Base-by-base conservation (phyloP, 2,329 filamentous ascomycete species). In the Hypocreales sp. region DNA sequence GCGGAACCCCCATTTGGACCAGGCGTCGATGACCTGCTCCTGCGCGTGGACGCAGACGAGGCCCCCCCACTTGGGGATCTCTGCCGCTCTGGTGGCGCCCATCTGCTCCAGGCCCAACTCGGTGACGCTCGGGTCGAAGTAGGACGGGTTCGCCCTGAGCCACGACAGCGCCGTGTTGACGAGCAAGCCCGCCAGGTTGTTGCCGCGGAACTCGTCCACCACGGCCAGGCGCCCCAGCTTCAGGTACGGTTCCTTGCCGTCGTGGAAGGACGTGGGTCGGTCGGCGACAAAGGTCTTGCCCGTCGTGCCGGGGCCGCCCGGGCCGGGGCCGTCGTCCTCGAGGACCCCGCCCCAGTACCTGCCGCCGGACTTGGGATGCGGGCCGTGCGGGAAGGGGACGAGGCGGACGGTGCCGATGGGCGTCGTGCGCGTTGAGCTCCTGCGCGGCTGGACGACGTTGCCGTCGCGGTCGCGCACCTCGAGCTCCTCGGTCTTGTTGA, bases 1-100 rank as follows among this genome's bases (percentile, higher is more conserved):
- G 35, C 60, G 53, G 48, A 93, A 94, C 0, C 83, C 84, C 51
- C 76, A 67, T 43, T 61, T 67, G 42, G 57, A 54, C 72, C 84
- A 95, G 38, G 75, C 58, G 16, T 52, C 54, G 36, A 72, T 61
- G 10, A 79, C 71, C 18, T 58, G 50, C 30, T 66, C 63, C 55
- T 93, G 84, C 4, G 83, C 79, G 57, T 94, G 86, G 15, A 79
- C 67, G 44, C 83, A 73, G 7, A 86, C 60, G 23, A 92, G 58
- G 0, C 86, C 84, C 13, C 67, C 64, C 79, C 81, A 92, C 16
- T 59, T 59, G 15, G 64, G 60, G n/a, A 64, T 51, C 8, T 57
- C 53, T 31, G 41, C 47, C 29, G 44, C 42, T 31, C 31, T 51
- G 25, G 44, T 44, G n/a, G 47, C 55, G 22, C 49, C 56, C 26